Percentiles rank a stretch among this genome's conserved stretches.
Evolutionary conservation across 1,284 basidiomycete species (phyloP).

Genomic region (Kwoniella shivajii): DNA sequence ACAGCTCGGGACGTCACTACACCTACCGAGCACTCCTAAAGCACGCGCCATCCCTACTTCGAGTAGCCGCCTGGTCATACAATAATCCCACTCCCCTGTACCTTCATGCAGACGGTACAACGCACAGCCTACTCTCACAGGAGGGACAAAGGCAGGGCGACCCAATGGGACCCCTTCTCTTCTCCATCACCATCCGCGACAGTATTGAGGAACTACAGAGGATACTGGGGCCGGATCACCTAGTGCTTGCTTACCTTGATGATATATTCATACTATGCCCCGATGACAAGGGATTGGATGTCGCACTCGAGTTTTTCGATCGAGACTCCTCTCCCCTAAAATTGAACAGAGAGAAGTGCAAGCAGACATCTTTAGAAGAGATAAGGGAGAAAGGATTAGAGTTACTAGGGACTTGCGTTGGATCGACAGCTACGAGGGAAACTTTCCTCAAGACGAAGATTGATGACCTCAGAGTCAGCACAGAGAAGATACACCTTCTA

Average conservation of each 20-base stretch:
- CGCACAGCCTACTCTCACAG: background rate
- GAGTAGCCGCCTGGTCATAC: constrained; percentile 19
- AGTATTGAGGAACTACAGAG: constrained; percentile 13
- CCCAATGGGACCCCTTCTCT: constrained; percentile 27
- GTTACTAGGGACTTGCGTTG: too few relatives aligned
- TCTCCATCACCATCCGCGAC: constrained; percentile 22
- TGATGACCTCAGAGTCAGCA: background rate
- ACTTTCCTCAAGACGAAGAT: constrained; percentile 12
- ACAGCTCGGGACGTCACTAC: constrained; percentile 4
- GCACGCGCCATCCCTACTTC: constrained; percentile 15
- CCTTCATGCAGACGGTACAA: background rate
- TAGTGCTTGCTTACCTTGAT: constrained; percentile 28
- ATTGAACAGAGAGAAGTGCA: too few relatives aligned
- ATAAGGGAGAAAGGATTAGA: constrained; percentile 1
- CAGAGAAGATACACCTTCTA: constrained; percentile 9
- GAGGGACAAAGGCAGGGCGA: constrained; percentile 24
- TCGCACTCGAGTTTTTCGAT: too few relatives aligned
- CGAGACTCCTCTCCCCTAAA: too few relatives aligned
- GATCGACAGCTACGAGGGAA: too few relatives aligned
- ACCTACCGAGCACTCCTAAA: constrained; percentile 5
- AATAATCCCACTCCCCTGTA: constrained; percentile 8
- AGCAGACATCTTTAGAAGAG: constrained; percentile 2
- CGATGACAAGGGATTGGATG: too few relatives aligned
- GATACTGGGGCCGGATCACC: constrained; percentile 11
- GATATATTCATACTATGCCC: constrained; percentile 13